A percentile compares a stretch with the other conserved stretches of the same genome.
Conservation (phyloP, 257 asterid genomes). For the Solanum tarapatanum region DNA sequence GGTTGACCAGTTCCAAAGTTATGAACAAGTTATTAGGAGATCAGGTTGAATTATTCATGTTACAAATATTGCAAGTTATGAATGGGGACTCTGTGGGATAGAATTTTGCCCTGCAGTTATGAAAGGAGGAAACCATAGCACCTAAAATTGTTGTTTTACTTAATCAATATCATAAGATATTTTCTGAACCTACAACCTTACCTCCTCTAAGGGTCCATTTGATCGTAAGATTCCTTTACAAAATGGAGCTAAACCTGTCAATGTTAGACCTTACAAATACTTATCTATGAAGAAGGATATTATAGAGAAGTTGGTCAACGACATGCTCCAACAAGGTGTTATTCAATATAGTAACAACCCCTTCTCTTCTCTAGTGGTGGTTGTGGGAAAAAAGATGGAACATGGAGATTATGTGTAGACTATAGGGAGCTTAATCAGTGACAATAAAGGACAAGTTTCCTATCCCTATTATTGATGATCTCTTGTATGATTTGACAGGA, state of each 20-base stretch:
- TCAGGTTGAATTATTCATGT: not conserved
- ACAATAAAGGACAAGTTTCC: not conserved
- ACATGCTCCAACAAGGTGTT: not conserved
- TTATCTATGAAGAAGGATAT: not conserved
- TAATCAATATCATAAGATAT: not conserved
- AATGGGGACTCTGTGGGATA: not conserved
- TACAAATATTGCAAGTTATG: not conserved
- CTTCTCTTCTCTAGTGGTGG: not conserved
- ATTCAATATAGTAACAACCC: not conserved
- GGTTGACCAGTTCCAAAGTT: not conserved
- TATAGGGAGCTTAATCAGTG: not conserved
- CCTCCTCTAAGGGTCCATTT: not conserved
- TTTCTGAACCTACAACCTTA: not conserved
- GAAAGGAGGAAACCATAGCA: not conserved
- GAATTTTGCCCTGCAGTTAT: not conserved
- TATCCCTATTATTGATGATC: not conserved
- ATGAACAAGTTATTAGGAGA: not conserved
- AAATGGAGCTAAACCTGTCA: not conserved
- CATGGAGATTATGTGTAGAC: not conserved
- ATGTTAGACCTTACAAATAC: not conserved
- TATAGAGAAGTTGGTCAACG: not conserved
- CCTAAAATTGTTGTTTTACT: not conserved
- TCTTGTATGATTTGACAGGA: not conserved
- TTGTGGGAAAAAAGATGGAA: not conserved
- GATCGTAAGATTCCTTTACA: not conserved